phyloP scores from a whole-genome alignment of 2,329 filamentous ascomycete genomes.

The Dichotomopilus funicola region DNA sequence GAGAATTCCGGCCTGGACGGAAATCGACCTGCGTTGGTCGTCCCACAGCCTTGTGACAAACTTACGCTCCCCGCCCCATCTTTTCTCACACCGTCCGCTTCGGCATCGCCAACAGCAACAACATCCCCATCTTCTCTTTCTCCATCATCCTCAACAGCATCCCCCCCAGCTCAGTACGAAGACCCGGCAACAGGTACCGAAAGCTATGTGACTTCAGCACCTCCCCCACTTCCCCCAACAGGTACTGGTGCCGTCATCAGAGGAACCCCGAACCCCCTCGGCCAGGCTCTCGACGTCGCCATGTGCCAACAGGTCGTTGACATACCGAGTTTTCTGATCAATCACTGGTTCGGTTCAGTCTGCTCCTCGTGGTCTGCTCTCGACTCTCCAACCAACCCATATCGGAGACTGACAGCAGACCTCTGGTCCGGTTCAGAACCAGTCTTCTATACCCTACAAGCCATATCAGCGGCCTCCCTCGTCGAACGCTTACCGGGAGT shows the following conservation, averaged over 20 bases:
- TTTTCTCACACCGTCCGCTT: conserved; percentile 3
- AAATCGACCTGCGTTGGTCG: not conserved
- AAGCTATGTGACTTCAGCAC: conserved; percentile 2
- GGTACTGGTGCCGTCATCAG: not conserved
- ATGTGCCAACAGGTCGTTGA: conserved; percentile 22
- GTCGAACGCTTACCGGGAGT: conserved; percentile 24
- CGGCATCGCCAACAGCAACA: conserved; percentile 3
- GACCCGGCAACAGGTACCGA: not conserved
- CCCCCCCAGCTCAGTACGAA: conserved; percentile 10
- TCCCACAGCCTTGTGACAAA: not conserved
- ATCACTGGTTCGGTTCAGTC: conserved; percentile 29
- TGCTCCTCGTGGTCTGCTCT: conserved; percentile 26
- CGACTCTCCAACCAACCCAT: conserved; percentile 25
- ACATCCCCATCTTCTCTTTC: conserved; percentile 7
- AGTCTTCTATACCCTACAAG: conserved; percentile 25
- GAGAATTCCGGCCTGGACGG: not conserved
- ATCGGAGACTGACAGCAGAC: conserved; percentile 21
- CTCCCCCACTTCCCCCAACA: not conserved
- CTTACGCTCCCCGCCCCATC: not conserved
- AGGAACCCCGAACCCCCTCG: not conserved
- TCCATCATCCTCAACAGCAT: conserved; percentile 7
- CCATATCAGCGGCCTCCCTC: conserved; percentile 26
- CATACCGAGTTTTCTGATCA: conserved; percentile 25
- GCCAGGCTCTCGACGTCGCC: conserved; percentile 4
- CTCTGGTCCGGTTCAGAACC: conserved; percentile 23